Evolutionary conservation across 2,329 filamentous ascomycete genomes (phyloP).

Genomic region (Hypoxylon sp.): DNA sequence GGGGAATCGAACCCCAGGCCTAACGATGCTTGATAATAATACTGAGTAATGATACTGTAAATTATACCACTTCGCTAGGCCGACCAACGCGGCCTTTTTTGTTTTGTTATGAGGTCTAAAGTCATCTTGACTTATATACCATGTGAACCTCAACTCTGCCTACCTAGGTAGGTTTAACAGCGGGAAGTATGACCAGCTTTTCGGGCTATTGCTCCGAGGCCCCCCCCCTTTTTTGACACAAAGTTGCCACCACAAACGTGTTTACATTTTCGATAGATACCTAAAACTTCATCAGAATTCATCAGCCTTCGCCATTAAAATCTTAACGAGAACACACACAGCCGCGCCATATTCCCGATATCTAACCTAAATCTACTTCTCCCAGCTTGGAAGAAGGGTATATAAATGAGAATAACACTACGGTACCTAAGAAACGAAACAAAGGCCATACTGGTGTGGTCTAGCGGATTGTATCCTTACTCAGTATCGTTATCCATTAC

Average conservation of each 20-base stretch:
- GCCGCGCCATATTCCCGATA: too few relatives aligned
- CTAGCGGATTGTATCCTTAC: neutral
- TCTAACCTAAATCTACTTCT: too few relatives aligned
- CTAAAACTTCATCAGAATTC: too few relatives aligned
- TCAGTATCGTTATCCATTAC: conserved; percentile 1
- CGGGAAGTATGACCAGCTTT: too few relatives aligned
- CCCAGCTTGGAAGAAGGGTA: neutral
- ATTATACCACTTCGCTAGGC: neutral
- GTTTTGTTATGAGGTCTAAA: neutral
- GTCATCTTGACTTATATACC: neutral
- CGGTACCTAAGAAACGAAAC: neutral
- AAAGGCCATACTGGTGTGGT: conserved; percentile 15
- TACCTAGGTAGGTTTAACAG: too few relatives aligned
- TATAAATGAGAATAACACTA: neutral
- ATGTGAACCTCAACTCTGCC: too few relatives aligned
- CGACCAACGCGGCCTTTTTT: conserved; percentile 13
- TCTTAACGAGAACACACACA: too few relatives aligned
- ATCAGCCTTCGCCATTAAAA: too few relatives aligned
- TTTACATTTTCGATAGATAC: too few relatives aligned
- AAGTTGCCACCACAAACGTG: too few relatives aligned
- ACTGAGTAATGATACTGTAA: neutral
- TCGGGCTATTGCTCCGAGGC: too few relatives aligned
- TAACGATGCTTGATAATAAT: conserved; percentile 5
- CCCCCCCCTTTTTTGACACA: too few relatives aligned
- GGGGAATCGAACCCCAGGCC: conserved; percentile 30